These are phyloP conservation scores for Gyromitra esculenta DNA, from an alignment of 2,329 filamentous ascomycete genomes.

Conservation along the genomic window DNA sequence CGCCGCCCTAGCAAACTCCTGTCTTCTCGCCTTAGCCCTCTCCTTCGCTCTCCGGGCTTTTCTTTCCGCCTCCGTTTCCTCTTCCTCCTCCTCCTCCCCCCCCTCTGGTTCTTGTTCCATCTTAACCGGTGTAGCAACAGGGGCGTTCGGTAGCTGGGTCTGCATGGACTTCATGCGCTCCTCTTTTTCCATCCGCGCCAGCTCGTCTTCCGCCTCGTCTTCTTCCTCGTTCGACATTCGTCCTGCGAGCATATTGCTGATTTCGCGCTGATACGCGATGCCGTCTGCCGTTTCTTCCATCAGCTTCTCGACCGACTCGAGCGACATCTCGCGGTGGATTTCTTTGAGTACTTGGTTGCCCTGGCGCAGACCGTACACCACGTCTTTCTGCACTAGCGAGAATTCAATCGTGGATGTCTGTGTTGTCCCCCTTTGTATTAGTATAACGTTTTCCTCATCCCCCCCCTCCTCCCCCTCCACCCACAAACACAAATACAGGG, in stretches of 20 bases:
- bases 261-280: conserved; percentile 89
- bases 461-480: too few relatives aligned
- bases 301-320: conserved; percentile 52
- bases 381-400: conserved; percentile 94
- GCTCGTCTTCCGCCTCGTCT: conserved; percentile 95
- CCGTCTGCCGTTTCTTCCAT: conserved; percentile 53
- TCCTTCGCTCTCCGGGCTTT: conserved; percentile 45
- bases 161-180: conserved; percentile 59
- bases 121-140: conserved; percentile 19
- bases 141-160: conserved; percentile 42
- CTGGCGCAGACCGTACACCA: conserved; percentile 77
- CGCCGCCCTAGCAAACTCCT: conserved; percentile 18
- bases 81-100: conserved; percentile 18
- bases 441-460: neutral
- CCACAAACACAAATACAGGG: too few relatives aligned
- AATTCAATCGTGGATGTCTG: conserved; percentile 74
- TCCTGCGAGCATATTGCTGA: conserved; percentile 88
- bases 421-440: neutral
- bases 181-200: conserved; percentile 80
- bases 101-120: conserved; percentile 18
- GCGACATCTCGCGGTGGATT: conserved; percentile 53
- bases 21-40: conserved; percentile 44
- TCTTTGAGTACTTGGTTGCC: conserved; percentile 54
- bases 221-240: conserved; percentile 94
- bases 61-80: conserved; percentile 37